A percentile compares a stretch with the other conserved stretches of the same genome.
These are phyloP conservation scores for Neurospora crassa DNA, from an alignment of 2,329 filamentous ascomycete genomes.

Conservation along the genomic window DNA sequence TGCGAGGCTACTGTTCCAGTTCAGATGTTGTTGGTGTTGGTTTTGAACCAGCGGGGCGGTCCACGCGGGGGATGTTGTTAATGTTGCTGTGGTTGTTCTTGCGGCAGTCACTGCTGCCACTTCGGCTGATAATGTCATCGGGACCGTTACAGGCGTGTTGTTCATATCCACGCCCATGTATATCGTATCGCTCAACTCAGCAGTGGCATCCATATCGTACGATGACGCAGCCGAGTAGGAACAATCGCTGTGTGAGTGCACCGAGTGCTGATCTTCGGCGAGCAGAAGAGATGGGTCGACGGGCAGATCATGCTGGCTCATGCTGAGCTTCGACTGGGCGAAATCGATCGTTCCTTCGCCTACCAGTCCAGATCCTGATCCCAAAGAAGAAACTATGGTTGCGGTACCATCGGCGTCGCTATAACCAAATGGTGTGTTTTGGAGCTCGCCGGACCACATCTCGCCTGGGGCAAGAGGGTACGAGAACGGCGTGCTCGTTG, in stretches of 20 bases:
- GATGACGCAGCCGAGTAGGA: conserved; percentile 14
- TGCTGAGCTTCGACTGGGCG: conserved; percentile 1
- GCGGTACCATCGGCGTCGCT: not conserved
- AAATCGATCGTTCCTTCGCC: not conserved
- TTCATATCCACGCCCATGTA: conserved; percentile 8
- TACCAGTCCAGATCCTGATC: not conserved
- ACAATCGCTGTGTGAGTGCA: conserved; percentile 13
- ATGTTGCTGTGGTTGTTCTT: conserved; percentile 1
- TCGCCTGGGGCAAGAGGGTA: conserved; percentile 2
- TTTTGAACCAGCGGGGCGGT: not conserved
- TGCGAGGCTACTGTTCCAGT: conserved; percentile 1
- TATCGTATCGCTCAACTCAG: conserved; percentile 5
- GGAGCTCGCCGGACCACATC: conserved; percentile 3
- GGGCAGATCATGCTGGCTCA: conserved; percentile 5
- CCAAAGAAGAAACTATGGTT: not conserved
- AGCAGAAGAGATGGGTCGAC: conserved; percentile 17
- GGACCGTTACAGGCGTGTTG: not conserved
- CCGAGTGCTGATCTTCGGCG: conserved; percentile 11
- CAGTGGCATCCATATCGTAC: conserved; percentile 8
- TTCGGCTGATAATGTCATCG: not conserved
- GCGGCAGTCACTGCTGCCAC: not conserved
- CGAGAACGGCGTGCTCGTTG: not conserved
- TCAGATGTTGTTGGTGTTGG: not conserved
- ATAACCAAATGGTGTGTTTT: not conserved
- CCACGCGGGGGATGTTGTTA: not conserved